Evolutionary conservation across 495 filamentous ascomycete genomes (phyloP).

Genomic region (Aspergillus conjunctus): DNA sequence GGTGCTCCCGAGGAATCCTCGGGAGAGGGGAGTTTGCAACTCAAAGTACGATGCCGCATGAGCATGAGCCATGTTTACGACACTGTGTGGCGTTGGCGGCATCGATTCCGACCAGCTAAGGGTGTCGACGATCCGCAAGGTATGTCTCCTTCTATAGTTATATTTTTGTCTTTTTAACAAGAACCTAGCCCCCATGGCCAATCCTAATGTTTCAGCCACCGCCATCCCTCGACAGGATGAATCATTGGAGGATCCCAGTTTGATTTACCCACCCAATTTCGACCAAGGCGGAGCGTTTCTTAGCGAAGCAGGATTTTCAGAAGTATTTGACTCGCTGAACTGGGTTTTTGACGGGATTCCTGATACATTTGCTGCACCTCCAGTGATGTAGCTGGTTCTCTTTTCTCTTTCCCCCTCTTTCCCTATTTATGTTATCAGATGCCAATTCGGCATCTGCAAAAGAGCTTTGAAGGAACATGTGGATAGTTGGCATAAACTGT

Average conservation of each 20-base stretch:
- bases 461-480: not conserved
- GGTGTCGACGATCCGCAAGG: conserved; percentile 46
- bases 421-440: not conserved
- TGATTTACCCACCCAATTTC: conserved; percentile 46
- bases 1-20: conserved; percentile 33
- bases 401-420: not conserved
- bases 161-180: conserved; percentile 16
- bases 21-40: conserved; percentile 44
- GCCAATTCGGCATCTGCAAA: not conserved
- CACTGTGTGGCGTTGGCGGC: conserved; percentile 53
- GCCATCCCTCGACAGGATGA: conserved; percentile 32
- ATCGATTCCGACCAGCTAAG: conserved; percentile 47
- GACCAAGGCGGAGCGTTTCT: conserved; percentile 47
- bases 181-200: conserved; percentile 32
- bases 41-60: conserved; percentile 52
- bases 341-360: conserved; percentile 54
- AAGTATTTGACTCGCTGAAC: conserved; percentile 51
- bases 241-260: conserved; percentile 28
- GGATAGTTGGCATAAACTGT: conserved; percentile 1
- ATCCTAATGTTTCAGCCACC: conserved; percentile 33
- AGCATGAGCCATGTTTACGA: conserved; percentile 56
- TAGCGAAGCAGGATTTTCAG: conserved; percentile 49
- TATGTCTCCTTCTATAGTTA: conserved; percentile 18
- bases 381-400: conserved; percentile 32
- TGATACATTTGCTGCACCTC: conserved; percentile 46